These are phyloP conservation scores for Atkinsonella hypoxylon DNA, from an alignment of 2,329 filamentous ascomycete species.

Conservation along the genomic window DNA sequence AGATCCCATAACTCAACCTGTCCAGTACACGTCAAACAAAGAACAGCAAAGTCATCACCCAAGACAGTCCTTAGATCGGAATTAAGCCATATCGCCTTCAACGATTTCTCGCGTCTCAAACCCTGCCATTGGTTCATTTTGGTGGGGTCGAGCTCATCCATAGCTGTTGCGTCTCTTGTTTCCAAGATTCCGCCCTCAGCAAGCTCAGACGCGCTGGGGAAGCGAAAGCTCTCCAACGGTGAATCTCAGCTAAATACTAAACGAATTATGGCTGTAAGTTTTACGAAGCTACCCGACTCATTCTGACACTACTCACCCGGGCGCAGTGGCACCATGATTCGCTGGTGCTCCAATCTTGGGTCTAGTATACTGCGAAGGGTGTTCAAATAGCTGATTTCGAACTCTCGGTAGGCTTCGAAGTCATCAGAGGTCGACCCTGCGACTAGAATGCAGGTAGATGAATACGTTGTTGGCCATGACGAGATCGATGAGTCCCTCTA, in stretches of 20 bases:
- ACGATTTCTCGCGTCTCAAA: background rate
- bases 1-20: background rate
- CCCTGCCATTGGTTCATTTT: background rate
- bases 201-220: conserved; percentile 44
- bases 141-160: conserved; percentile 25
- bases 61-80: background rate
- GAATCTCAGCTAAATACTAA: conserved; percentile 45
- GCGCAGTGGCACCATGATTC: background rate
- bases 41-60: background rate
- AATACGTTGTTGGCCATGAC: conserved; percentile 39
- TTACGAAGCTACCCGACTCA: background rate
- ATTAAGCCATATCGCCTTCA: background rate
- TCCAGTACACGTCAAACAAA: background rate
- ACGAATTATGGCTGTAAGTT: conserved; percentile 49
- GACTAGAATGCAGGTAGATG: conserved; percentile 54
- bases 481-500: conserved; percentile 65
- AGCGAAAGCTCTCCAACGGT: conserved; percentile 54
- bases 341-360: background rate
- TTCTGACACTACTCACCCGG: background rate
- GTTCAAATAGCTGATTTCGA: conserved; percentile 6
- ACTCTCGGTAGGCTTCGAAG: conserved; percentile 31
- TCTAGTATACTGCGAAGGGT: background rate
- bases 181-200: conserved; percentile 24
- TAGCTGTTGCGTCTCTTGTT: conserved; percentile 19
- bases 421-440: conserved; percentile 49